Base-by-base conservation (phyloP, 2,329 filamentous ascomycete species). In the Pyricularia pennisetigena region DNA sequence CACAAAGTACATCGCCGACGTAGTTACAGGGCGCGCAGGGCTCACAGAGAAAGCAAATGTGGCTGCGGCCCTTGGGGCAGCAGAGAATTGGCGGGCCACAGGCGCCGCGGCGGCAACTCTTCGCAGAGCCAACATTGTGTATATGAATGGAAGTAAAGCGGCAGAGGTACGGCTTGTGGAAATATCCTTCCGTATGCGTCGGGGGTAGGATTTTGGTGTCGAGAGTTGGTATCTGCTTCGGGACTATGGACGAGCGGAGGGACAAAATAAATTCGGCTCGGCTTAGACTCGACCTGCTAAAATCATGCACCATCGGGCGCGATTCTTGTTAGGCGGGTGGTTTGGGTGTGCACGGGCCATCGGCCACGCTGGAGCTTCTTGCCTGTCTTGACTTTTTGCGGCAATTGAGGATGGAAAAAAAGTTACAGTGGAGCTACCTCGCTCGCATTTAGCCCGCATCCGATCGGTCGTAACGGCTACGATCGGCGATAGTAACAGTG, bases 51-150 rank as follows among this genome's bases (percentile, higher is more conserved):
- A 74, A 68, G 81, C 78, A 68, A 82, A 74, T 70, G 81, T 77
- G 72, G 79, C 79, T 73, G 81, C 81, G 69, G 82, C 84, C 78
- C 86, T 85, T 75, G 85, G 83, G 76, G 87, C 85, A 76, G 87
- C 85, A 79, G 94, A 82, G 85, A 88, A 92, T 83, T 96, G 92
- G 81, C 86, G 82, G 80, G 91, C 87, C 80, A 88, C 86, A 77
- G 92, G 90, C 76, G 24, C 57, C 57, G 86, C 86, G 80, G 89
- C 66, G 30, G 57, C 88, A 80, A 94, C 87, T 75, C 89, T 88
- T 82, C 93, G 90, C 79, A 91, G 83, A 81, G 91, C 89, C 82
- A 97, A 85, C 93, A 97, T 97, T 77, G 78, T 90, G 85, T 61
- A 14, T 24, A 23, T 61, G n/a, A n/a, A 24, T 61, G 57, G 57